These are phyloP conservation scores for Tylopilus vinaceipallidus DNA, from an alignment of 768 basidiomycete species.

Conservation along the genomic window DNA sequence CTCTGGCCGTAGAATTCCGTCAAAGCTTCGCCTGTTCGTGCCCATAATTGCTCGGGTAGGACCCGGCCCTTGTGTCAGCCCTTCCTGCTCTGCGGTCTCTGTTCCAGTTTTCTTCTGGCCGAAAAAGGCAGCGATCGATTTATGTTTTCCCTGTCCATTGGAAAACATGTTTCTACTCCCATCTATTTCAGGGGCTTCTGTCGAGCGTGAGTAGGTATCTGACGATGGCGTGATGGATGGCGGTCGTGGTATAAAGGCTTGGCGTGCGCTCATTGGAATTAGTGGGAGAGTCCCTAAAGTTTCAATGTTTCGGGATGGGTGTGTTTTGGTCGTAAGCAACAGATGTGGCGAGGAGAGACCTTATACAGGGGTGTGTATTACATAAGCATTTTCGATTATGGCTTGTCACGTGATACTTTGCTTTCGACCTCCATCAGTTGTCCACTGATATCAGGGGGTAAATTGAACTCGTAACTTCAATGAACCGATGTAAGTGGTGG, in stretches of 20 bases:
- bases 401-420: too few species aligned
- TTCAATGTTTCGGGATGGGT: too few species aligned
- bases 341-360: too few species aligned
- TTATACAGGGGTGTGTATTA: too few species aligned
- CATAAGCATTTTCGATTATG: too few species aligned
- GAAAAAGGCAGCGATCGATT: conserved; percentile 23
- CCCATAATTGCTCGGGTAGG: conserved; percentile 2
- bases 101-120: conserved; percentile 17
- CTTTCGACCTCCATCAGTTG: too few species aligned
- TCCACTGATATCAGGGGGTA: too few species aligned
- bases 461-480: too few species aligned
- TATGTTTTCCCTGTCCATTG: conserved; percentile 12
- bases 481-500: too few species aligned
- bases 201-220: conserved; percentile 3
- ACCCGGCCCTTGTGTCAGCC: conserved; percentile 2
- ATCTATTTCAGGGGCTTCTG: conserved; percentile 6
- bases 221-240: conserved; percentile 10
- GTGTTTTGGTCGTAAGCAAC: too few species aligned
- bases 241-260: conserved; percentile 24
- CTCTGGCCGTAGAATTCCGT: conserved; percentile 22
- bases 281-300: too few species aligned
- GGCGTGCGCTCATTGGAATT: conserved; percentile 32
- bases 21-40: conserved; percentile 20
- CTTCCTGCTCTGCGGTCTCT: background rate
- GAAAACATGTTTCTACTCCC: conserved; percentile 3